Evolutionary conservation across 768 basidiomycete species (phyloP).

Genomic region (Tylopilus sp.): DNA sequence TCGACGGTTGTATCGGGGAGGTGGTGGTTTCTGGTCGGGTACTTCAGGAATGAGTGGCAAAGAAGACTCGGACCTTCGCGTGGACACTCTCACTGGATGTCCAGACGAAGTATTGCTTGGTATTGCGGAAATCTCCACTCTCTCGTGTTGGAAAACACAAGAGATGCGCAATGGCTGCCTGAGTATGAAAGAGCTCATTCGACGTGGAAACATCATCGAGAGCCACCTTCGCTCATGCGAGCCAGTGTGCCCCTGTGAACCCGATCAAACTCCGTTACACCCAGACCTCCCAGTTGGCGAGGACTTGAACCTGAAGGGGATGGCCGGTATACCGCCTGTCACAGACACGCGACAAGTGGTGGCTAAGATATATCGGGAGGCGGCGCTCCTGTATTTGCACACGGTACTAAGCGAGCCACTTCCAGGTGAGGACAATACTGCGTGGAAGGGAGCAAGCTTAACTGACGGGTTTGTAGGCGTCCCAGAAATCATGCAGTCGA

Average conservation of each 20-base stretch:
- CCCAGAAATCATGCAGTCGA: conserved; percentile 61
- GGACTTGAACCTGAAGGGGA: conserved; percentile 20
- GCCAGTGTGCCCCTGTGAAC: conserved; percentile 27
- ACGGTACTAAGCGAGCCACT: conserved; percentile 65
- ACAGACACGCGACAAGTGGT: conserved; percentile 49
- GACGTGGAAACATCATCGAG: conserved; percentile 71
- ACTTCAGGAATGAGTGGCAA: conserved; percentile 26
- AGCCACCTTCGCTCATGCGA: conserved; percentile 51
- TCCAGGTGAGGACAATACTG: conserved; percentile 51
- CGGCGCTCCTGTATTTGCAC: conserved; percentile 64
- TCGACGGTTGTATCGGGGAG: conserved; percentile 59
- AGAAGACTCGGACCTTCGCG: conserved; percentile 47
- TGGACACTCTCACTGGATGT: conserved; percentile 73
- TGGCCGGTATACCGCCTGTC: conserved; percentile 28
- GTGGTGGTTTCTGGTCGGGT: conserved; percentile 44
- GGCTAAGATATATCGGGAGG: conserved; percentile 60
- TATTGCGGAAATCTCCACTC: conserved; percentile 67
- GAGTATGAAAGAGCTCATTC: conserved; percentile 71
- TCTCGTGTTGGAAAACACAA: conserved; percentile 71
- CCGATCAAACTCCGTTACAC: conserved; percentile 39
- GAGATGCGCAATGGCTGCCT: conserved; percentile 63
- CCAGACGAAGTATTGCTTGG: conserved; percentile 76
- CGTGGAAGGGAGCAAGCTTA: neutral
- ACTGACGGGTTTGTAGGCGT: conserved; percentile 47
- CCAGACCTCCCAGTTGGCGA: conserved; percentile 33